Conservation (phyloP, 164 flowering plant genomes). For the Stephania cephalantha region DNA sequence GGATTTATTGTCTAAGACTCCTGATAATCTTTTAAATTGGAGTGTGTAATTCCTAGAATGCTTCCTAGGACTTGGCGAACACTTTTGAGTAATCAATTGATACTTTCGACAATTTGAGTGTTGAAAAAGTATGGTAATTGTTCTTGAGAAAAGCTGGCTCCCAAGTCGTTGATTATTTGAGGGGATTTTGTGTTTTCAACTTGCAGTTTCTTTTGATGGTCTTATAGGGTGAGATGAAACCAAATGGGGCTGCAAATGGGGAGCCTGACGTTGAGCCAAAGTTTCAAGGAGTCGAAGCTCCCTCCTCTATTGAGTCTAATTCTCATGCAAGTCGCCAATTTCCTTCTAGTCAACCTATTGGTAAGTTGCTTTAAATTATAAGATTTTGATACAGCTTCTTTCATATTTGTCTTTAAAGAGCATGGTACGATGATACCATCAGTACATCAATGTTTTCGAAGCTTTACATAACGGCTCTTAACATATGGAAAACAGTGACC, state of each 20-base stretch:
- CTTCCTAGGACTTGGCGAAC: too few relatives aligned
- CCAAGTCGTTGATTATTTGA: not conserved
- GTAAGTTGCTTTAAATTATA: constrained; percentile 33
- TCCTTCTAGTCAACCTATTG: constrained; percentile 40
- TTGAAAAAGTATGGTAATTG: too few relatives aligned
- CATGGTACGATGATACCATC: not conserved
- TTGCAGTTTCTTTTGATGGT: not conserved
- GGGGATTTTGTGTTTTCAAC: not conserved
- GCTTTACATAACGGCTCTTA: not conserved
- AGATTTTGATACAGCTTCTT: not conserved
- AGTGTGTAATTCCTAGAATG: too few relatives aligned
- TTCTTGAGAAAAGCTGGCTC: not conserved
- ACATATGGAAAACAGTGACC: not conserved
- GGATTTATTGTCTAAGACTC: too few relatives aligned
- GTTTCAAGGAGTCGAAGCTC: constrained; percentile 26
- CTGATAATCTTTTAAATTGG: too few relatives aligned
- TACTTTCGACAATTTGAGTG: not conserved
- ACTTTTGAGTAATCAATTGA: not conserved
- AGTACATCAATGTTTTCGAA: not conserved
- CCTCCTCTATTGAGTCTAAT: constrained; percentile 21
- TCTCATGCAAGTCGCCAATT: constrained; percentile 26
- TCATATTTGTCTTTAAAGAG: not conserved
- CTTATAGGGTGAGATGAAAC: constrained; percentile 37
- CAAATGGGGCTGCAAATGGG: constrained; percentile 32
- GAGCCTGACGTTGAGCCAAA: constrained; percentile 37